phyloP scores from a whole-genome alignment of 2,329 filamentous ascomycete genomes.

The Claviceps maximensis region DNA sequence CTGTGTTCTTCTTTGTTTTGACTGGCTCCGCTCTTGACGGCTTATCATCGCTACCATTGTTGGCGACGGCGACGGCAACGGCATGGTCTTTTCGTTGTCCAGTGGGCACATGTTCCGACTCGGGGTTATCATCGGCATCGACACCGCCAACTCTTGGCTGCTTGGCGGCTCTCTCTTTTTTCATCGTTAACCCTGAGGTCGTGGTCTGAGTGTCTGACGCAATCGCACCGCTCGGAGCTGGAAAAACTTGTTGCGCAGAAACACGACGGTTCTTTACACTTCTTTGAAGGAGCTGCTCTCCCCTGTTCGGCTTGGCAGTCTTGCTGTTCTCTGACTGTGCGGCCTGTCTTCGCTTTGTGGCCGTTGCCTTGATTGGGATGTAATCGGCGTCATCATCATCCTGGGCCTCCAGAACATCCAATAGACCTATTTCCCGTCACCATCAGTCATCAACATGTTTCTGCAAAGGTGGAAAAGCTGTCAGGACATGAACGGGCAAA shows the following conservation, averaged over 20 bases:
- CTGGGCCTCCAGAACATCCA: neutral
- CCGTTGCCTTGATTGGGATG: neutral
- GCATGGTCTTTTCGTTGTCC: neutral
- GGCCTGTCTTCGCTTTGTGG: constrained; percentile 1
- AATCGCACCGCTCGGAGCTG: neutral
- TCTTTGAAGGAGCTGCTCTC: neutral
- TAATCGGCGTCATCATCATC: constrained; percentile 5
- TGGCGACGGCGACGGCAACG: neutral
- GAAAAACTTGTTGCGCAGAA: neutral
- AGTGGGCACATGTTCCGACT: neutral
- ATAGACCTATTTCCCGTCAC: neutral
- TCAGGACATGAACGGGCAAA: neutral
- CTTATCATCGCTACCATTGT: neutral
- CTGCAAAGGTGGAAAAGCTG: neutral
- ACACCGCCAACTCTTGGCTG: neutral
- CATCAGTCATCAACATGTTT: neutral
- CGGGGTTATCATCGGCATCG: neutral
- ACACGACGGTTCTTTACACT: neutral
- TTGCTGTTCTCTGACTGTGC: constrained; percentile 7
- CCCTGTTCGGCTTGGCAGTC: neutral
- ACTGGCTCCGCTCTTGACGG: neutral
- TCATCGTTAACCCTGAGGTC: neutral
- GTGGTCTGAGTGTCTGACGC: neutral
- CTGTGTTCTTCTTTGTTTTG: constrained; percentile 7
- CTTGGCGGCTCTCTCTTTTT: neutral